A percentile compares a stretch with the other conserved stretches of the same genome.
Evolutionary conservation across 805 yeast species (phyloP).

Genomic region (Candida sakaeoensis): DNA sequence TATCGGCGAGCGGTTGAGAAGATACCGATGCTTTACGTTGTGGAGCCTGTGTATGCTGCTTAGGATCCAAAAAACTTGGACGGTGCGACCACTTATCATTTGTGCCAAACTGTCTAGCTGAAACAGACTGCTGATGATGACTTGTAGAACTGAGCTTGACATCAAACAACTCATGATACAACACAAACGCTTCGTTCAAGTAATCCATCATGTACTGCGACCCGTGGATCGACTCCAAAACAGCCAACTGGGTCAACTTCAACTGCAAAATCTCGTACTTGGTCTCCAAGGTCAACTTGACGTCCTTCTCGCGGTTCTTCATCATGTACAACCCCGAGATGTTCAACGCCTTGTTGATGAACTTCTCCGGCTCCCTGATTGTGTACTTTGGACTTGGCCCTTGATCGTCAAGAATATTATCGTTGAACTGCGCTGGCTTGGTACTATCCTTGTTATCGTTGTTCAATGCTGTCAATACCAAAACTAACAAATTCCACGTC

Average conservation of each 20-base stretch:
- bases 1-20: conserved; percentile 2
- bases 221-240: conserved; percentile 62
- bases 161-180: conserved; percentile 51
- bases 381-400: background rate
- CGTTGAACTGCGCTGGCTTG: conserved; percentile 7
- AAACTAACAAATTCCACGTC: conserved; percentile 64
- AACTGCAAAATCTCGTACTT: conserved; percentile 59
- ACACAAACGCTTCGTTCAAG: conserved; percentile 61
- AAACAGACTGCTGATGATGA: conserved; percentile 1
- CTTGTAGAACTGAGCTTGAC: conserved; percentile 7
- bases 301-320: conserved; percentile 23
- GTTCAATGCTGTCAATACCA: conserved; percentile 61
- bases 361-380: conserved; percentile 48
- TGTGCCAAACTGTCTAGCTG: conserved; percentile 8
- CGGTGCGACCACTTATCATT: conserved; percentile 33
- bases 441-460: conserved; percentile 23
- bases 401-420: conserved; percentile 1
- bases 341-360: conserved; percentile 50
- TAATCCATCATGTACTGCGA: conserved; percentile 53
- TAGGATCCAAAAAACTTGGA: conserved; percentile 35
- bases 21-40: background rate
- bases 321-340: conserved; percentile 34
- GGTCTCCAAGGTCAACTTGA: conserved; percentile 22
- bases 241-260: conserved; percentile 69
- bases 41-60: background rate